Conservation (phyloP, 768 basidiomycete genomes). For the Cyclocybe aegerita region DNA sequence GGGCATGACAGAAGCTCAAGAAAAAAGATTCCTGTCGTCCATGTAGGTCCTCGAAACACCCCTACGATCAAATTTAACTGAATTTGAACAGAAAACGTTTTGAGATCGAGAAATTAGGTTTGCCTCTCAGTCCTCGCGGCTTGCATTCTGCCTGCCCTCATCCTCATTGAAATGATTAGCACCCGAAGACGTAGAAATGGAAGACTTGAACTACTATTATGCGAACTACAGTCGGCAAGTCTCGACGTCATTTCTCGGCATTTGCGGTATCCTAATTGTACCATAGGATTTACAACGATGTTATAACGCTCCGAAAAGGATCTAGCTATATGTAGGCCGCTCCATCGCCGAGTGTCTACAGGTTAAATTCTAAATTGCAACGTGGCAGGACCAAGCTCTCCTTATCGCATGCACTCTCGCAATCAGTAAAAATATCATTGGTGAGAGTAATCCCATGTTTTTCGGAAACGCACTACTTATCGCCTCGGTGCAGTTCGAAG, state of each 20-base stretch:
- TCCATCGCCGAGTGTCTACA: conserved; percentile 10
- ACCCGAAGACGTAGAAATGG: conserved; percentile 90
- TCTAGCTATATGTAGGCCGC: conserved; percentile 87
- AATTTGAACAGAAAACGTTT: conserved; percentile 77
- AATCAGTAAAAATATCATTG: conserved; percentile 96
- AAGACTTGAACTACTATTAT: conserved; percentile 96
- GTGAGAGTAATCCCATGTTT: conserved; percentile 35
- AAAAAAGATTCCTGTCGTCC: conserved; percentile 86
- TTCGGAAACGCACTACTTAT: not conserved
- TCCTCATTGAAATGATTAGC: conserved; percentile 38
- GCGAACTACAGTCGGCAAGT: conserved; percentile 91
- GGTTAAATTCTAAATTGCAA: conserved; percentile 7
- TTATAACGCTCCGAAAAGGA: conserved; percentile 91
- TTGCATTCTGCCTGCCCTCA: not conserved
- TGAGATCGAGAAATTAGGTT: conserved; percentile 85
- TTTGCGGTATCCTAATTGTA: conserved; percentile 1
- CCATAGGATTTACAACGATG: conserved; percentile 90
- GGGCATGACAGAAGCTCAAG: conserved; percentile 95
- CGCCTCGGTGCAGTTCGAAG: conserved; percentile 67
- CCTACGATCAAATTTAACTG: conserved; percentile 12
- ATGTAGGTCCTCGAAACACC: conserved; percentile 55
- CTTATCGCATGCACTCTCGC: conserved; percentile 90
- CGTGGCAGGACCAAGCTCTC: conserved; percentile 87
- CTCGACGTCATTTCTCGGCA: conserved; percentile 1
- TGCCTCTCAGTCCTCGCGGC: not conserved